Percentiles rank a stretch among this genome's conserved stretches.
Conservation (phyloP, 2,329 filamentous ascomycete species). For the Colletotrichum sp. region DNA sequence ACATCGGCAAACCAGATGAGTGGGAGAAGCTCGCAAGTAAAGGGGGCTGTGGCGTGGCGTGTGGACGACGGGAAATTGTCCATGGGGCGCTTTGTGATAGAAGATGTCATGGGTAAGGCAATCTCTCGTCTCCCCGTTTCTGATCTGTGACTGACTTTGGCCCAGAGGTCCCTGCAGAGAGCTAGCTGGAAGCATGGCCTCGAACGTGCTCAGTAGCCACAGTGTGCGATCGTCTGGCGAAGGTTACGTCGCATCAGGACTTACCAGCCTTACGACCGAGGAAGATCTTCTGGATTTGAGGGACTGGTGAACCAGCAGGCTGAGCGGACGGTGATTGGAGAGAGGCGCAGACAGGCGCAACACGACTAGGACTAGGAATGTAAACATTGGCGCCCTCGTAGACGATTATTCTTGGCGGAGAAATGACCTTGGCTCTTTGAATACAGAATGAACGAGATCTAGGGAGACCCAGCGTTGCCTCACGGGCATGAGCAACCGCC, state of each 20-base stretch:
- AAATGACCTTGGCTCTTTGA: not conserved
- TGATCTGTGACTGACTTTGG: not conserved
- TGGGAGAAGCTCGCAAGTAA: conserved; percentile 43
- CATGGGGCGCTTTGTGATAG: not conserved
- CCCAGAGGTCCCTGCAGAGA: not conserved
- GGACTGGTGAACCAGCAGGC: not conserved
- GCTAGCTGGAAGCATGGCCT: not conserved
- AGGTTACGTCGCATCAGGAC: not conserved
- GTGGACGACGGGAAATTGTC: not conserved
- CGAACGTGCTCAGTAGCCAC: not conserved
- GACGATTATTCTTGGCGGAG: not conserved
- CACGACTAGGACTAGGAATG: not conserved
- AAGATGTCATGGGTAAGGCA: not conserved
- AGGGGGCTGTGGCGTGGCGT: not conserved
- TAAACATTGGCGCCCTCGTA: not conserved
- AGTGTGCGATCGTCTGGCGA: not conserved
- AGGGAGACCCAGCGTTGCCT: not conserved
- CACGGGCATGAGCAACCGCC: not conserved
- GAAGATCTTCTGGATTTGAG: not conserved
- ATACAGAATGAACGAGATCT: not conserved
- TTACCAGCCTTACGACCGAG: not conserved
- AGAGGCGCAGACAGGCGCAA: not conserved
- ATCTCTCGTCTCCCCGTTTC: not conserved
- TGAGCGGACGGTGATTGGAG: not conserved
- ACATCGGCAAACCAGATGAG: conserved; percentile 56